phyloP scores from a whole-genome alignment of 371 early-diverging fungal genomes.

The Zopfochytrium polystomum region DNA sequence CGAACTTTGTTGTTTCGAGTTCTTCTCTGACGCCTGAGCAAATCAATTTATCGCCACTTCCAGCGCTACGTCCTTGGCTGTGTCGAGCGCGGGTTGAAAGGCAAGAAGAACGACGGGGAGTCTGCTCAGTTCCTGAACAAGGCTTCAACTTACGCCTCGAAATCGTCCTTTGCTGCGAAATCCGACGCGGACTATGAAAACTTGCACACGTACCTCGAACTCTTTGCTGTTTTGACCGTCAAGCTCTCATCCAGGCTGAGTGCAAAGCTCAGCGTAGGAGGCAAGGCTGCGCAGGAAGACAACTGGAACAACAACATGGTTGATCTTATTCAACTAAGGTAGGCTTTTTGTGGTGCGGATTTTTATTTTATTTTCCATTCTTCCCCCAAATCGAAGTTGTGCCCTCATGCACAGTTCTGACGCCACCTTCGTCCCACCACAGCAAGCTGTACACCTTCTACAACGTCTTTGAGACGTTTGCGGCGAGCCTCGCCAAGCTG shows the following conservation, averaged over 20 bases:
- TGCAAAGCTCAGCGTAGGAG: neutral
- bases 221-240: constrained; percentile 12
- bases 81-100: constrained; percentile 27
- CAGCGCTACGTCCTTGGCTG: constrained; percentile 45
- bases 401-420: too few species aligned
- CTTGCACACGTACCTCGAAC: constrained; percentile 1
- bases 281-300: constrained; percentile 2
- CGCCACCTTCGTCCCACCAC: too few species aligned
- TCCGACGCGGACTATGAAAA: constrained; percentile 2
- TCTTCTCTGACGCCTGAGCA: constrained; percentile 3
- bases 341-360: too few species aligned
- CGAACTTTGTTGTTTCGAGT: neutral
- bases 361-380: neutral
- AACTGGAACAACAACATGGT: constrained; percentile 47
- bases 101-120: constrained; percentile 24
- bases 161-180: neutral
- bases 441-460: too few species aligned
- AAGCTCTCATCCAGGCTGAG: neutral
- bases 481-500: neutral
- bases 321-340: constrained; percentile 40
- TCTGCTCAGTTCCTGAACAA: constrained; percentile 1
- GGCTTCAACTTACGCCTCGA: neutral
- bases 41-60: too few species aligned
- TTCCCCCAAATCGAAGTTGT: neutral
- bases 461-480: constrained; percentile 4